Base-by-base conservation (phyloP, 768 basidiomycete genomes). In the Tylopilus cervinicoccineus region DNA sequence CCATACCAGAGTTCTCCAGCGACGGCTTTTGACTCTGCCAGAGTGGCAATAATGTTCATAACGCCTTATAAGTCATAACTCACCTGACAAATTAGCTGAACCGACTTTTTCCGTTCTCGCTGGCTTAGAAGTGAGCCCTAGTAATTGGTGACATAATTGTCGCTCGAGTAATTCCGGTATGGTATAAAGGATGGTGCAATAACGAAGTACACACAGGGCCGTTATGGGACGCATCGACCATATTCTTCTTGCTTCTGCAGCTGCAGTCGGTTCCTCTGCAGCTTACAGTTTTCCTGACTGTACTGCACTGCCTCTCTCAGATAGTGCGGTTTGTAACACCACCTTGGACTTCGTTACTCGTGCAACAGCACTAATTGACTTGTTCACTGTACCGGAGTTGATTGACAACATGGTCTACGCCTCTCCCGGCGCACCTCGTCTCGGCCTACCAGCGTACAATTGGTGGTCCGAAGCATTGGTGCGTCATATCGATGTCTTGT, bases 401-500 rank as follows among this genome's bases (percentile, higher is more conserved):
- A 75, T 76, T 41, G 67, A 62, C 46, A 80, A 80, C 59, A 78
- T 76, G 5, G 74, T 70, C 39, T 80, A 76, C 48, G 6, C 28
- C 17, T 29, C 27, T 2, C 72, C 76, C 6, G 80, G 78, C 24
- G 78, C 80, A 19, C 63, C 78, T 45, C 73, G 79, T 11, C 69
- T 80, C 3, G 79, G 78, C n/a, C 62, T 83, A 22, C 78, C 79
- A 10, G 57, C 73, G 16, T 83, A 83, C 44, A 69, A 79, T 39
- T 81, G 79, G 79, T 82, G 80, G 79, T 76, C 75, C 20, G 79
- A 82, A 65, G 79, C 73, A 3, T 56, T 82, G 56, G 80, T 80
- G 54, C 47, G 71, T 59, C 24, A 26, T 29, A 27, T 37, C 32
- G 14, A 19, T 20, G 38, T 16, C 14, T 23, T 8, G 22, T 40